These are phyloP conservation scores for Escallonia herrerae DNA, from an alignment of 129 eudicot genomes.

Conservation along the genomic window DNA sequence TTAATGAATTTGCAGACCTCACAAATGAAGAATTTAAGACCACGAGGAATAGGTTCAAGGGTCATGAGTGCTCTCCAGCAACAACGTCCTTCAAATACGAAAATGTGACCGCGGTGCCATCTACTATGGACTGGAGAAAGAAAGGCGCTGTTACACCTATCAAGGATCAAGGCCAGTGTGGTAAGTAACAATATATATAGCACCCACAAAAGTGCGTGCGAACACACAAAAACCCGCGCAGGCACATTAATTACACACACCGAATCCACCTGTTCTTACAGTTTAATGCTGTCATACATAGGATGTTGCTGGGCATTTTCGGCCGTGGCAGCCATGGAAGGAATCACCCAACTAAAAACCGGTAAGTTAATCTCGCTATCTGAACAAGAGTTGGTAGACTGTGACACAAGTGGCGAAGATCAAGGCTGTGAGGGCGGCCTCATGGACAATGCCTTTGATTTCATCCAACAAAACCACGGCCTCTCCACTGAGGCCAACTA, in stretches of 20 bases:
- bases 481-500: constrained; percentile 1
- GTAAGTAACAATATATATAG: neutral
- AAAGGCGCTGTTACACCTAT: constrained; percentile 1
- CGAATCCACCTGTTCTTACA: neutral
- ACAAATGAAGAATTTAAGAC: neutral
- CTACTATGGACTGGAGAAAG: constrained; percentile 4
- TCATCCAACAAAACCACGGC: constrained; percentile 1
- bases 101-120: neutral
- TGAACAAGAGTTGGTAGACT: constrained; percentile 1
- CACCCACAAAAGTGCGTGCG: too few relatives aligned
- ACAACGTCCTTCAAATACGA: neutral
- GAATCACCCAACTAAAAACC: neutral
- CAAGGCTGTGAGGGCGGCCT: constrained; percentile 4
- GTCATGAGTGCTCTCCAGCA: neutral
- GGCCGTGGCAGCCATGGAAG: constrained; percentile 4
- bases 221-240: too few relatives aligned
- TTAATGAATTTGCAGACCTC: constrained; percentile 2
- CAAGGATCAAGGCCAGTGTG: constrained; percentile 5
- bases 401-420: constrained; percentile 4
- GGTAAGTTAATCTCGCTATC: neutral
- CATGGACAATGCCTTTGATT: neutral
- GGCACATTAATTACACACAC: too few relatives aligned
- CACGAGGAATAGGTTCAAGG: neutral
- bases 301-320: constrained; percentile 1
- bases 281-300: neutral